Evolutionary conservation across 2,329 filamentous ascomycete genomes (phyloP), one percentile per base, ranked within the genome.

Genomic region (Aspergillus texensis): DNA sequence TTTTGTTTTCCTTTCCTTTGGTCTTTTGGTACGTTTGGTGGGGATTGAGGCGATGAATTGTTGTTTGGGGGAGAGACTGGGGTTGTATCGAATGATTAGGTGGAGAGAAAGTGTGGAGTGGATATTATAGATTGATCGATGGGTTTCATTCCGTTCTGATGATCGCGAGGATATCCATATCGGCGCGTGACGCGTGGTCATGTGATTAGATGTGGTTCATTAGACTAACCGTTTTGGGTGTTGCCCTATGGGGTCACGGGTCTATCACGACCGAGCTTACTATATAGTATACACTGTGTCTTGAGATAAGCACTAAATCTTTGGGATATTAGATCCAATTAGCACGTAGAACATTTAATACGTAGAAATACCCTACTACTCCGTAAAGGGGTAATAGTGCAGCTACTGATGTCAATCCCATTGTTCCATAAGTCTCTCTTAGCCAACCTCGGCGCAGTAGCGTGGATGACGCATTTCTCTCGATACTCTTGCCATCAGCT

Each of bases 1-100:
- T 94, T 67, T 63, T 81, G 21, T 28, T 45, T 61, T 41, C 12
- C 52, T 48, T 62, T 56, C 32, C n/a, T 55, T 36, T 32, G 28
- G 28, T 43, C 28, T 16, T 41, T n/a, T 26, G 21, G 26, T 30
- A 60, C 16, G n/a, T 52, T 28, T 21, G 41, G 12, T 9, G 11
- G 24, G 2, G 21, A 28, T 39, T n/a, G 12, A 24, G 3, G 30
- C 41, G 28, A 41, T 41, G 3, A 2, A 1, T 11, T 54, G 48
- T 19, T 50, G n/a, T 26, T 19, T 36, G 36, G 6, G 19, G 12
- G 16, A 10, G 21, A 6, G 5, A 32, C 26, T 50, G 24, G 9
- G 4, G 26, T 58, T 62, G 26, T 10, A 16, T 21, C 50, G 19
- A 39, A 9, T 41, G 43, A 34, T 26, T 9, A 28, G 28, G 30